Conservation (phyloP, 2,329 filamentous ascomycete species). For the Ceratocystis ficicola region DNA sequence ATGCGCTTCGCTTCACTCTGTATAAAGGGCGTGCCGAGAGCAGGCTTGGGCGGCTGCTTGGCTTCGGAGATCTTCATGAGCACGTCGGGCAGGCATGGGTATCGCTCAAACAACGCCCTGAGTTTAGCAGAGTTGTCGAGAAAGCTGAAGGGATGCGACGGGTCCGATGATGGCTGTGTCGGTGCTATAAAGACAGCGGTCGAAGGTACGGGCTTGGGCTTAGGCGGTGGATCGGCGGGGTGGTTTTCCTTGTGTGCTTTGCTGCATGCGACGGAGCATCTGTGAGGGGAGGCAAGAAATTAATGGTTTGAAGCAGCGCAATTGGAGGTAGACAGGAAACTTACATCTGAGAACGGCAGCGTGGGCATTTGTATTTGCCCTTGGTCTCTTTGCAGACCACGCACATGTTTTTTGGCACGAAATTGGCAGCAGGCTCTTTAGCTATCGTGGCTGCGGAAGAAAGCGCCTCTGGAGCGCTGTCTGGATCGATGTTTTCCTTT, state of each 20-base stretch:
- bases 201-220: conserved; percentile 24
- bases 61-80: conserved; percentile 40
- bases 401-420: conserved; percentile 30
- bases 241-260: conserved; percentile 41
- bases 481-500: background rate
- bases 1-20: conserved; percentile 21
- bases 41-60: conserved; percentile 35
- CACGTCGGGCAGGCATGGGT: conserved; percentile 38
- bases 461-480: background rate
- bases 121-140: conserved; percentile 42
- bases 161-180: conserved; percentile 21
- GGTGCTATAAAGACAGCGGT: conserved; percentile 16
- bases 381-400: conserved; percentile 40
- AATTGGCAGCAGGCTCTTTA: background rate
- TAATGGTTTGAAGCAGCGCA: conserved; percentile 20
- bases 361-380: conserved; percentile 52
- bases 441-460: background rate
- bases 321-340: conserved; percentile 26
- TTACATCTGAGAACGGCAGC: conserved; percentile 47
- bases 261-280: conserved; percentile 49
- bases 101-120: conserved; percentile 39
- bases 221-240: conserved; percentile 32
- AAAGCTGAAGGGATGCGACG: conserved; percentile 38
- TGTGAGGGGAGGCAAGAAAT: conserved; percentile 26
- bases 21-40: conserved; percentile 19